Evolutionary conservation across 2,329 filamentous ascomycete species (phyloP), one percentile per base, ranked within the genome.

Genomic region (Amesomyces nigricolor): DNA sequence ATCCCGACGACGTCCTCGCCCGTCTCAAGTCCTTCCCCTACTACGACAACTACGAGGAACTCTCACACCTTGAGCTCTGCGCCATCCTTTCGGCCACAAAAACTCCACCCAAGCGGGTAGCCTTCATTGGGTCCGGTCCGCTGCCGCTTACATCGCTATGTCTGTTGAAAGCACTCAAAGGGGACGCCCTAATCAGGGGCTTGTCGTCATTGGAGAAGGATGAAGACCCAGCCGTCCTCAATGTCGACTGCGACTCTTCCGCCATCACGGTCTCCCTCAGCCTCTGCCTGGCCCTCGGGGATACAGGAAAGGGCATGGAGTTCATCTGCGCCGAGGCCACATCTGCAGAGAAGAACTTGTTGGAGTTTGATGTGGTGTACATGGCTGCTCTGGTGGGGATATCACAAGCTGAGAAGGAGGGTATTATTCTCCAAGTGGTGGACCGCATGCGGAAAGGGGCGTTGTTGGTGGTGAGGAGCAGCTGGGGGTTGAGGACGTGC

Each of bases 41-140:
- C 64, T 71, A 73, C 61, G 54, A 66, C 8, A 79, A 79, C 64
- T 80, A 80, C 61, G 57, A 73, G 35, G 72, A 76, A 19, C 70
- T 80, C 29, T 72, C 74, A 0, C 70, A 69, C 13, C 68, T 79
- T 39, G 78, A 80, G 62, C 67, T 76, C 22, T 67, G 67, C 22
- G 68, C 73, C 8, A 66, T 79, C 4, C 57, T 65, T 11, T 67
- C 72, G 4, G 72, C 72, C 16, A 61, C 68, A 2, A 58, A 62
- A 0, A 14, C 58, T n/a, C 47, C 61, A 2, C 70, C 71, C 0
- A 56, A 55, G 0, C 69, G 63, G 6, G 67, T 79, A 16, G 74
- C 73, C 1, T 78, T 80, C 59, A 70, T 80, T 4, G 77, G 78
- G 11, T 78, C 74, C 0, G 77, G 78, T 0, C 76, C 77, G 0